Base-by-base conservation (phyloP, 2,329 filamentous ascomycete species). In the Xenoacremonium recifei region DNA sequence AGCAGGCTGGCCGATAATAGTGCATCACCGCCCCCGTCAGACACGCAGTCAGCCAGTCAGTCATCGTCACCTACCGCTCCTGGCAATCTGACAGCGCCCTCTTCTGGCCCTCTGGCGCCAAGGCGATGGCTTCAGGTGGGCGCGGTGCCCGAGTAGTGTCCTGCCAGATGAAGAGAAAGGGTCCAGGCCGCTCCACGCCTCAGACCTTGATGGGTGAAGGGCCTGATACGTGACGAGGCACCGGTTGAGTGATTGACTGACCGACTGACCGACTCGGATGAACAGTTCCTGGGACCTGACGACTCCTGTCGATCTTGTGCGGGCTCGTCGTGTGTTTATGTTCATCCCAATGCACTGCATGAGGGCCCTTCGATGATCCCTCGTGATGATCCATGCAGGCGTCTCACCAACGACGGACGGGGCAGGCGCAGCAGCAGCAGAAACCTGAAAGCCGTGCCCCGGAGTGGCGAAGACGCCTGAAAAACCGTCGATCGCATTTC, bases 401-500 rank as follows among this genome's bases (percentile, higher is more conserved):
- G 29, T 27, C 7, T 31, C 6, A 31, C 29, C 13, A 11, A 15
- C 17, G 20, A 30, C 27, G 32, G 43, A 39, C 43, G 37, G 34
- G 36, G 36, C 13, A 39, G 27, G 35, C 42, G 40, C 47, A 47
- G 34, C 41, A 49, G 42, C 23, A 27, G 7, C 9, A 27, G 37
- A 39, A 35, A 39, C 46, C 35, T 40, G 43, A 42, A 39, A 44
- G 42, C 37, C 34, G 43, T 29, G 21, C 23, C 23, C 27, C 36
- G 42, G 34, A 34, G 34, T 27, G 29, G 30, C 38, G 35, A 33
- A 40, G 32, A 35, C 25, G 34, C 37, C 40, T 39, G 45, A 43
- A 35, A 35, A 48, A 43, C 31, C 40, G 41, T 42, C 47, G 40
- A 50, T 53, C 45, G 27, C 43, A 56, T 47, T 50, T 44, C 39